Base-by-base conservation (phyloP, 169 alveolate genomes). In the Plasmodium blacklocki region DNA sequence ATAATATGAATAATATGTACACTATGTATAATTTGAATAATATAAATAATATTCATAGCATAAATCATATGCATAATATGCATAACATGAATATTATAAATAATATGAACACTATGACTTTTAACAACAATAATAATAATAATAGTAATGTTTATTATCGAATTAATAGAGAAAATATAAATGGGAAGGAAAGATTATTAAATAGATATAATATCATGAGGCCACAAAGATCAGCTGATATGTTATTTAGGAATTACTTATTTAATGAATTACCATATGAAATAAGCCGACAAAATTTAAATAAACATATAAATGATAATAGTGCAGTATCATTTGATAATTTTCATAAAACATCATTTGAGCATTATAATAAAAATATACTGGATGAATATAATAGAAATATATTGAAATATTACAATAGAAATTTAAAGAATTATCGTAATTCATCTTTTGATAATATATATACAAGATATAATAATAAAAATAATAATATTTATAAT, bases 381-480 rank as follows among this genome's bases (percentile, higher is more conserved):
- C 29, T 73, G 7, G 68, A 73, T 21, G 58, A 73, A 8, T 73
- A 73, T 52, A 74, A 60, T 52, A 32, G 64, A 43, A 12, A 23
- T 21, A 50, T 26, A 7, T 18, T 59, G 63, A 0, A 52, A 59
- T 59, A 74, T 26, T 66, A 26, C 6, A 74, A 63, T 6, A 50
- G 11, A 15, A 23, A 32, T 14, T 26, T 47, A 23, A 64, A 64
- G n/a, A 76, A 64, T 63, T 29, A 58, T 45, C 64, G 74, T 18
- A 47, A 29, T 64, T 23, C 54, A 49, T 76, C 89, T 12, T 76
- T n/a, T 64, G 76, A 76, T n/a, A 64, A 76, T 49, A 63, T 11
- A 26, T 26, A 54, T 23, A 19, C 15, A 15, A 64, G 11, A 21
- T 26, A 23, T 64, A 64, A 15, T 26, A 26, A 21, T 64, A 8